Conservation (phyloP, 1,284 basidiomycete species). For the Vanrija humicola region DNA sequence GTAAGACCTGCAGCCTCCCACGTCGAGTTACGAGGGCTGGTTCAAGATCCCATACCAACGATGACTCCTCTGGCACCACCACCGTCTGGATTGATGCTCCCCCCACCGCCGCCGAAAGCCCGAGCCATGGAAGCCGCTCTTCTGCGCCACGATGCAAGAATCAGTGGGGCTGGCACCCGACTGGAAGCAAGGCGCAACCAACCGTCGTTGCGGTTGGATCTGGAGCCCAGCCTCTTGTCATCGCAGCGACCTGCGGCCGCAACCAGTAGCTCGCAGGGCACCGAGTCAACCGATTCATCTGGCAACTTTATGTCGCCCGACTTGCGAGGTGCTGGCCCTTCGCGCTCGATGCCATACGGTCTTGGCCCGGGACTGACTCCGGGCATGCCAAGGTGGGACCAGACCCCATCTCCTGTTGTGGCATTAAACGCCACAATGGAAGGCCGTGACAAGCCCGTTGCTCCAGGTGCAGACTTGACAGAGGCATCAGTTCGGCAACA, state of each 20-base stretch:
- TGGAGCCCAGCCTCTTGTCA: conserved; percentile 36
- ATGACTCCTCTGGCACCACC: neutral
- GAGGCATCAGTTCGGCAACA: conserved; percentile 80
- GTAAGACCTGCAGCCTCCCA: conserved; percentile 31
- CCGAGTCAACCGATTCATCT: neutral
- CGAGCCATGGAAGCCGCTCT: neutral
- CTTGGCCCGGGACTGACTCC: conserved; percentile 30
- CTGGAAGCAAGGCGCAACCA: conserved; percentile 44
- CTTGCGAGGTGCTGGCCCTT: conserved; percentile 4
- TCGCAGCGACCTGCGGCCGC: conserved; percentile 3
- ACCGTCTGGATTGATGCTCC: neutral
- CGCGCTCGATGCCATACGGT: conserved; percentile 33
- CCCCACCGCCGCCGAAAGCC: conserved; percentile 15
- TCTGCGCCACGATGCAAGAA: neutral
- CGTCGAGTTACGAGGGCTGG: conserved; percentile 19
- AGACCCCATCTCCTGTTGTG: conserved; percentile 40
- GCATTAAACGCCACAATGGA: conserved; percentile 10
- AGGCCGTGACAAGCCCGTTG: conserved; percentile 23
- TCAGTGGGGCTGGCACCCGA: conserved; percentile 4
- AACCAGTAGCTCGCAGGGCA: neutral
- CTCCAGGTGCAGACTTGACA: conserved; percentile 41
- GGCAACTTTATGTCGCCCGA: neutral
- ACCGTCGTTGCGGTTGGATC: conserved; percentile 43
- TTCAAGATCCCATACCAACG: neutral
- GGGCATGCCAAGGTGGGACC: conserved; percentile 39